Evolutionary conservation across 495 filamentous ascomycete species (phyloP).

Genomic region (Patellaria atrata): DNA sequence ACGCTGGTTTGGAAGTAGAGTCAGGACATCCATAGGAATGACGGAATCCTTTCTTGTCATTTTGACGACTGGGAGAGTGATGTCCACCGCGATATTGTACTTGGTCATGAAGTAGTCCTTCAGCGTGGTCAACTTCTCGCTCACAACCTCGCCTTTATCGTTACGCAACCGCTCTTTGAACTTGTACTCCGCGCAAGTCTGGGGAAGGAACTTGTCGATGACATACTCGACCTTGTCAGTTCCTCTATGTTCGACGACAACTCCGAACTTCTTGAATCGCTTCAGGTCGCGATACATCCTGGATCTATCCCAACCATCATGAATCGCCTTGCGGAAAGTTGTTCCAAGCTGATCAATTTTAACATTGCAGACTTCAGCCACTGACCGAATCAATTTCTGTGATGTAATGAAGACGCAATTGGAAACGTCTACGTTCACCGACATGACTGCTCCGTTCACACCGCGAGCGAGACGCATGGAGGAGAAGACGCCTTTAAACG

Average conservation of each 20-base stretch:
- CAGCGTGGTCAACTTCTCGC: too few species aligned
- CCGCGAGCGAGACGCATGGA: constrained; percentile 51
- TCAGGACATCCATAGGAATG: constrained; percentile 68
- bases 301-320: constrained; percentile 21
- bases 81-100: constrained; percentile 45
- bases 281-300: constrained; percentile 37
- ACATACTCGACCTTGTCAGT: constrained; percentile 33
- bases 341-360: constrained; percentile 10
- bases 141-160: constrained; percentile 24
- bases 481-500: constrained; percentile 73
- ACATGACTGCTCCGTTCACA: constrained; percentile 26
- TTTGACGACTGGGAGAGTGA: constrained; percentile 53
- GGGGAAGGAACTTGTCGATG: constrained; percentile 45
- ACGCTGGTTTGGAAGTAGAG: constrained; percentile 48
- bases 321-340: constrained; percentile 5
- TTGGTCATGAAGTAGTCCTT: constrained; percentile 50
- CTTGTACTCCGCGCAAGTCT: constrained; percentile 37
- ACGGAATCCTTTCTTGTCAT: constrained; percentile 49
- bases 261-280: constrained; percentile 48
- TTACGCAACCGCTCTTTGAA: constrained; percentile 44
- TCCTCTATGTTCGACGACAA: constrained; percentile 48
- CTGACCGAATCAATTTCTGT: constrained; percentile 18
- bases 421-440: constrained; percentile 72
- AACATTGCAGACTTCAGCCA: constrained; percentile 16
- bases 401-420: constrained; percentile 61